Base-by-base conservation (phyloP, 345 rosid genomes). In the Corchorus olitorius region DNA sequence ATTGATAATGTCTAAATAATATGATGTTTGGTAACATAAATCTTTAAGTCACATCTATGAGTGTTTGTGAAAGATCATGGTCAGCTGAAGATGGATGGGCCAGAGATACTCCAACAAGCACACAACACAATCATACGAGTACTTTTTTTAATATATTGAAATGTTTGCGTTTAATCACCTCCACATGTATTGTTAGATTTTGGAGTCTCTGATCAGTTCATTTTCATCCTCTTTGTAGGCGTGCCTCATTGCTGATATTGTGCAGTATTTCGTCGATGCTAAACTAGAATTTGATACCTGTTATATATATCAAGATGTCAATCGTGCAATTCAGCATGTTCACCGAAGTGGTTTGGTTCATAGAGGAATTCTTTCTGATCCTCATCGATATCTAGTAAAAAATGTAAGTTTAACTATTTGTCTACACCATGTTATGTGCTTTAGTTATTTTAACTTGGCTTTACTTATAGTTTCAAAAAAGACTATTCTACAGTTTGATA, bases 211-310 rank as follows among this genome's bases (percentile, higher is more conserved):
- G 35, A 76, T 53, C 27, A 12, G 54, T 71, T 22, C 22, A 46
- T 75, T 52, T 17, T 63, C 37, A 33, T 76, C 62, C 2, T 79
- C 61, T 34, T 81, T 84, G 67, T 76, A 95, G 98, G 90, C 97
- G 4, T 95, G 98, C 83, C 98, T 95, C 65, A 89, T 93, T 77
- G 99, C 98, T 70, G 99, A 95, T 81, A 83, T 95, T 73, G 97
- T 95, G 70, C 99, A 95, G 72, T 84, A 87, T 79, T 93, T 93
- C 78, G 97, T 92, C 8, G 98, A 95, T 75, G 97, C 97, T 8
- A 92, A 90, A 86, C 92, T 95, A 79, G 99, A 95, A 70, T 95
- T 95, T 76, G 98, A 95, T 85, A 82, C 99, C 19, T 87, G 92
- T n/a, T 90, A 92, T 88, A 92, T 95, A 74, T 95, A 93, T 85